Conservation (phyloP, 495 filamentous ascomycete species). For the Aspergillus cristatus region DNA sequence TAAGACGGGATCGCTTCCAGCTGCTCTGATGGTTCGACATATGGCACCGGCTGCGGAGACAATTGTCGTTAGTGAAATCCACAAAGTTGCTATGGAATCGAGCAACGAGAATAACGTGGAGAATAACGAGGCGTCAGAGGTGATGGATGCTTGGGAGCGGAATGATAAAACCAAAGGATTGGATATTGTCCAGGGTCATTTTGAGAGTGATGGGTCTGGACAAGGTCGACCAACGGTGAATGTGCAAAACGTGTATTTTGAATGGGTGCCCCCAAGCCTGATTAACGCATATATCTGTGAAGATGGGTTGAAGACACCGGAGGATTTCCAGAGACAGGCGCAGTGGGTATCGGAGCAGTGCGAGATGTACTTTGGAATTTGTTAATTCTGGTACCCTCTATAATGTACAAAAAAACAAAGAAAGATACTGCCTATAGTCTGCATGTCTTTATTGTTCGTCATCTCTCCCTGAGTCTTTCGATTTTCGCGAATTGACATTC, state of each 20-base stretch:
- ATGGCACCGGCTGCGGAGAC: conserved; percentile 27
- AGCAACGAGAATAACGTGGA: conserved; percentile 23
- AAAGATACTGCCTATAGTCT: no score
- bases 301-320: conserved; percentile 10
- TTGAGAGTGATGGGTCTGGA: background rate
- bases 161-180: background rate
- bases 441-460: no score
- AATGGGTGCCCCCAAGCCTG: conserved; percentile 39
- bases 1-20: conserved; percentile 45
- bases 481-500: no score
- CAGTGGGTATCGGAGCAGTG: conserved; percentile 8
- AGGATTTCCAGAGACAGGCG: conserved; percentile 11
- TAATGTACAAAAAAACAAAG: no score
- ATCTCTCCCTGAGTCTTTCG: no score
- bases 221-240: conserved; percentile 8
- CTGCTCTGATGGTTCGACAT: conserved; percentile 28
- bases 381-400: no score
- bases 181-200: background rate
- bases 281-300: conserved; percentile 43
- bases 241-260: conserved; percentile 45
- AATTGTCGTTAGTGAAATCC: conserved; percentile 37
- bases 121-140: conserved; percentile 27
- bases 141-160: conserved; percentile 28
- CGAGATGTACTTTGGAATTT: conserved; percentile 13
- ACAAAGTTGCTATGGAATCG: conserved; percentile 36